A percentile compares a stretch with the other conserved stretches of the same genome.
These are phyloP conservation scores for Rhypophila decipiens DNA, from an alignment of 495 filamentous ascomycete species.

Conservation along the genomic window DNA sequence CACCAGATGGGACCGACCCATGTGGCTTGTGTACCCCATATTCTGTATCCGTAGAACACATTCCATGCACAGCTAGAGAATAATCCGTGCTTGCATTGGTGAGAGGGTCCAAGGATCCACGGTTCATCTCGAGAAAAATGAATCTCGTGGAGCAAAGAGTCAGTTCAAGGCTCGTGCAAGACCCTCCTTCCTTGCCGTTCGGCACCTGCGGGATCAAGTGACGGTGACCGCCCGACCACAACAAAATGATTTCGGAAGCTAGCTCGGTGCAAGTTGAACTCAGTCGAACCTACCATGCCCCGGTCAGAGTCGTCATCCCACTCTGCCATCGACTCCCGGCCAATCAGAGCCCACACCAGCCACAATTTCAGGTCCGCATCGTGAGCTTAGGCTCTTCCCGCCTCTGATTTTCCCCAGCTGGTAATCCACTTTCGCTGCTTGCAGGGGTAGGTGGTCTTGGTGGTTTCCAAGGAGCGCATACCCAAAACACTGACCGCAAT, in stretches of 20 bases:
- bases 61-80: background rate
- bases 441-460: too few relatives aligned
- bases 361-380: slow-evolving; percentile 11
- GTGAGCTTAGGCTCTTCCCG: slow-evolving; percentile 17
- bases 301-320: background rate
- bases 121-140: background rate
- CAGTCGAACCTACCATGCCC: slow-evolving; percentile 6
- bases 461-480: slow-evolving; percentile 8
- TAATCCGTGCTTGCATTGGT: too few relatives aligned
- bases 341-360: slow-evolving; percentile 17
- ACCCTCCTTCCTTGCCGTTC: background rate
- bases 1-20: background rate
- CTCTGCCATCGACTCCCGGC: background rate
- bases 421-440: slow-evolving; percentile 4
- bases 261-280: background rate
- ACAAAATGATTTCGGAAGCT: background rate
- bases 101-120: too few relatives aligned
- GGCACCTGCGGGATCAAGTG: background rate
- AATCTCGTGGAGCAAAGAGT: background rate
- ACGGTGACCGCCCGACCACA: background rate
- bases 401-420: slow-evolving; percentile 15
- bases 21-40: slow-evolving; percentile 5
- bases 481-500: slow-evolving; percentile 20
- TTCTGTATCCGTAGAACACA: background rate
- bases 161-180: background rate